phyloP scores from a whole-genome alignment of 1,284 basidiomycete species.

The Vanrija pseudolonga region DNA sequence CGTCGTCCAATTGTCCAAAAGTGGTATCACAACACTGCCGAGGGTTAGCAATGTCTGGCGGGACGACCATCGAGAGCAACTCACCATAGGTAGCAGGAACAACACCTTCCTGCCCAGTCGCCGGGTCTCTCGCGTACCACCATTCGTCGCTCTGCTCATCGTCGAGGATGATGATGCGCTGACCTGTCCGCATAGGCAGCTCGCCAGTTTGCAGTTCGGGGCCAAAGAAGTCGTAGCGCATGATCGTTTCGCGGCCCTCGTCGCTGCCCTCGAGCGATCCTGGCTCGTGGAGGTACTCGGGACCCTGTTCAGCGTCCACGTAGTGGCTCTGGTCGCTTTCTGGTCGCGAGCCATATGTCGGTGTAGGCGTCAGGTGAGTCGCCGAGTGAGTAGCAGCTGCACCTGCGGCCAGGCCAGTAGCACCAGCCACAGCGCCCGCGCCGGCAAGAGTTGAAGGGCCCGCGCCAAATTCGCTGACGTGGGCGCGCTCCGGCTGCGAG shows the following conservation, averaged over 20 bases:
- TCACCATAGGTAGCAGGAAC: constrained; percentile 73
- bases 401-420: constrained; percentile 37
- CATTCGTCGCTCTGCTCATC: constrained; percentile 58
- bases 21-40: constrained; percentile 3
- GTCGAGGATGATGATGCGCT: constrained; percentile 39
- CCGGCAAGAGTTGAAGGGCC: neutral
- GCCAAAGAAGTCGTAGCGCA: constrained; percentile 44
- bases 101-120: constrained; percentile 74
- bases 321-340: constrained; percentile 4
- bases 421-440: neutral
- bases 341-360: neutral
- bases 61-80: constrained; percentile 14
- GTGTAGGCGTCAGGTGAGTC: neutral
- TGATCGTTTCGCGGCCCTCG: constrained; percentile 44
- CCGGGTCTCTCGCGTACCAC: constrained; percentile 83
- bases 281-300: constrained; percentile 4
- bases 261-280: constrained; percentile 49
- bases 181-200: constrained; percentile 42
- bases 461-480: constrained; percentile 11
- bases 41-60: neutral
- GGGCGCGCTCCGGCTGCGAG: neutral
- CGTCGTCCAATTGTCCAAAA: neutral
- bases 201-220: constrained; percentile 43
- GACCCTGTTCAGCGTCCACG: neutral
- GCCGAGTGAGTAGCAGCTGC: too few species aligned